Base-by-base conservation (phyloP, 768 basidiomycete genomes). In the Xanthoconium stramineum region DNA sequence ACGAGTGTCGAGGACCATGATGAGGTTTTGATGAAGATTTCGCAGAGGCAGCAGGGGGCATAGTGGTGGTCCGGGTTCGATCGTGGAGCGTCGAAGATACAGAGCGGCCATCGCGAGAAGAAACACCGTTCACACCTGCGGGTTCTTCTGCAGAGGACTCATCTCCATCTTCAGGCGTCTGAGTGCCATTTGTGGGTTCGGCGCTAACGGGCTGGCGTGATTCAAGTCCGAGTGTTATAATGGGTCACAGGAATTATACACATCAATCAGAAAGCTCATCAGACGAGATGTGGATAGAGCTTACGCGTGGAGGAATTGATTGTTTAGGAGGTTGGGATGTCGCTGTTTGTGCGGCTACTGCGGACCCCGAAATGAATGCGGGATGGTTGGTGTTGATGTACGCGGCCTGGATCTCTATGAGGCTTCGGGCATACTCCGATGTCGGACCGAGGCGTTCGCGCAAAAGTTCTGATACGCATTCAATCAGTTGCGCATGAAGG, bases 311-410 rank as follows among this genome's bases (percentile, higher is more conserved):
- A 0, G 79, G 76, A 37, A 71, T 68, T 47, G 71, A 72, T 24
- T 77, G 76, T 63, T 73, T 78, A 44, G 80, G 76, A 28, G 67
- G 63, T 71, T 78, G 66, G 28, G 70, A 58, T 17, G 71, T 68
- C 30, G 75, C 70, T 50, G 83, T 77, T 61, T 83, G 79, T 50
- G 84, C 79, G 56, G 83, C 82, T 11, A 78, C 68, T 42, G 88
- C 83, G 36, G 90, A 89, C 11, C 90, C 89, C 19, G 88, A 79
- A 54, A 95, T 86, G 73, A 98, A 98, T 33, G 91, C 83, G 7
- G 97, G 97, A 69, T 99, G 97, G 71, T 98, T 98, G 54, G 95
- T 98, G 72, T 99, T 99, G 79, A 99, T 98, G 69, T 99, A 99
- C 12, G 97, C 95, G 2, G 94, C 94, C 72, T 99, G 97, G 47